Percentiles rank a stretch among this genome's conserved stretches.
Evolutionary conservation across 805 yeast species (phyloP).

Genomic region (Zygotorulaspora chibaensis): DNA sequence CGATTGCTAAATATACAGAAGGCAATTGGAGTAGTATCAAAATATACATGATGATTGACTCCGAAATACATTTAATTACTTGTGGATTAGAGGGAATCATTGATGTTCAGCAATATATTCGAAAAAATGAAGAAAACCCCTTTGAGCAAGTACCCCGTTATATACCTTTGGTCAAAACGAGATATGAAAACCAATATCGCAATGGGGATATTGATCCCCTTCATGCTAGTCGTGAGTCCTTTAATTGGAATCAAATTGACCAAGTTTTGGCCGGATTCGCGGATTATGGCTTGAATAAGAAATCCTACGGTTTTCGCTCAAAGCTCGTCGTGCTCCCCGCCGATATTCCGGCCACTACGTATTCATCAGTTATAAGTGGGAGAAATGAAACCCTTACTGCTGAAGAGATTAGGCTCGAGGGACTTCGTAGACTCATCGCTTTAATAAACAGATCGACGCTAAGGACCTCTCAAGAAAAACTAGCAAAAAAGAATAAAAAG

Average conservation of each 20-base stretch:
- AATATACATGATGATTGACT: slow-evolving; percentile 70
- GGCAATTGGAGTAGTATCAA: slow-evolving; percentile 51
- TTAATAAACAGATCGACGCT: slow-evolving; percentile 56
- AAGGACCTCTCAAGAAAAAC: slow-evolving; percentile 41
- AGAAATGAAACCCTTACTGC: slow-evolving; percentile 61
- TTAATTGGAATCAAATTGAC: slow-evolving; percentile 90
- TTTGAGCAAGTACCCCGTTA: slow-evolving; percentile 39
- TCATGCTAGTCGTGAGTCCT: slow-evolving; percentile 47
- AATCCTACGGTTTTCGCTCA: slow-evolving; percentile 55
- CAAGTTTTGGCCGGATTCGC: slow-evolving; percentile 89
- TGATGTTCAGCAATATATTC: slow-evolving; percentile 69
- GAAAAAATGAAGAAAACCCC: slow-evolving; percentile 35
- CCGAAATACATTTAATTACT: slow-evolving; percentile 79
- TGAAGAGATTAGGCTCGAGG: slow-evolving; percentile 92
- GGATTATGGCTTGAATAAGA: slow-evolving; percentile 55
- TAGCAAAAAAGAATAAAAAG: slow-evolving; percentile 30
- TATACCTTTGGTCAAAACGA: slow-evolving; percentile 62
- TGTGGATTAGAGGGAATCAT: slow-evolving; percentile 69
- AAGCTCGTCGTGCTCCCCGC: slow-evolving; percentile 84
- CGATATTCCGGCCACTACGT: slow-evolving; percentile 53
- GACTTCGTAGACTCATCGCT: slow-evolving; percentile 64
- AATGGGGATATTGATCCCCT: slow-evolving; percentile 54
- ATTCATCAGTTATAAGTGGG: slow-evolving; percentile 39
- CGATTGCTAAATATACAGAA: slow-evolving; percentile 51
- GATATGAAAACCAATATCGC: slow-evolving; percentile 66